These are phyloP conservation scores for Lunularia cruciata DNA, from an alignment of 225 moss, liverwort and hornwort species.

Conservation along the genomic window DNA sequence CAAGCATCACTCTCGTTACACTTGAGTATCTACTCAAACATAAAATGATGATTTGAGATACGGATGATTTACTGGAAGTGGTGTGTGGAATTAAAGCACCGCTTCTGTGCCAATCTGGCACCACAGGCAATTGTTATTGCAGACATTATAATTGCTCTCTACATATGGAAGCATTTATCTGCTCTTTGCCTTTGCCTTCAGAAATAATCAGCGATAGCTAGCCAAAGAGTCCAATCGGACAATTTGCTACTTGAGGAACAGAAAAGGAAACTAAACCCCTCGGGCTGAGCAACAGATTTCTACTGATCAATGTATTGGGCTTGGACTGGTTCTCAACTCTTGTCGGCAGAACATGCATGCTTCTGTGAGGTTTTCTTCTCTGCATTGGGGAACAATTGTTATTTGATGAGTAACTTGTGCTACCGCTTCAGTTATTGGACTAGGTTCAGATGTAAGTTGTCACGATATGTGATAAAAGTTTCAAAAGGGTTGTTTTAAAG, in stretches of 20 bases:
- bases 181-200: not conserved
- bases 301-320: slow-evolving; percentile 6
- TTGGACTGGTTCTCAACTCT: slow-evolving; percentile 20
- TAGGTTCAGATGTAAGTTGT: no score
- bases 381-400: slow-evolving; percentile 14
- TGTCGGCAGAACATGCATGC: not conserved
- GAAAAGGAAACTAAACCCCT: not conserved
- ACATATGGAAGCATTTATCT: not conserved
- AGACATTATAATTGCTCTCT: not conserved
- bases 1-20: no score
- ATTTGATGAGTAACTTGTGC: slow-evolving; percentile 7
- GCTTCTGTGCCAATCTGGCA: no score
- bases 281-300: not conserved
- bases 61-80: no score
- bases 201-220: not conserved
- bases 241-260: not conserved
- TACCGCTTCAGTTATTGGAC: not conserved
- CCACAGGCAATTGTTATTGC: not conserved
- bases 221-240: not conserved
- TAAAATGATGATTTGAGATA: no score
- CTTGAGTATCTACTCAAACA: no score
- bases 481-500: no score
- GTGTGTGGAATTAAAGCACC: no score
- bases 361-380: slow-evolving; percentile 22
- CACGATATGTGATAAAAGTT: no score